Conservation (phyloP, 2,329 filamentous ascomycete genomes). For the Xylaria sp. region DNA sequence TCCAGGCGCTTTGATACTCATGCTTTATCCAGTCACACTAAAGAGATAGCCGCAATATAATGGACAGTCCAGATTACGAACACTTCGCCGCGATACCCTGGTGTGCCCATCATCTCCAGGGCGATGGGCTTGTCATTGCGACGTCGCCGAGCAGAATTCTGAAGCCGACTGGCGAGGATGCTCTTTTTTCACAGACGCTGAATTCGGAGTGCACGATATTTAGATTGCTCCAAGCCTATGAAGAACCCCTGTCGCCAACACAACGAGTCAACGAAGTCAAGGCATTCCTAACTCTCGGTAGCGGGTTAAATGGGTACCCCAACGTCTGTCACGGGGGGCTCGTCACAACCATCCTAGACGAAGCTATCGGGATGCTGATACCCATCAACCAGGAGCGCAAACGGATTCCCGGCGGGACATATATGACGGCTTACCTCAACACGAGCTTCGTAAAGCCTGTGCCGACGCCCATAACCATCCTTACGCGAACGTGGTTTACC, state of each 20-base stretch:
- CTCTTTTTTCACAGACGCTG: conserved; percentile 64
- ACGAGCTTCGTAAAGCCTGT: conserved; percentile 65
- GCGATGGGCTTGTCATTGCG: conserved; percentile 46
- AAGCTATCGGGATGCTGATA: conserved; percentile 64
- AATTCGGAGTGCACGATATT: conserved; percentile 61
- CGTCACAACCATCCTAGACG: conserved; percentile 67
- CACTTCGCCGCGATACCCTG: conserved; percentile 57
- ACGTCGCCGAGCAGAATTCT: conserved; percentile 47
- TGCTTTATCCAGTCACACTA: neutral
- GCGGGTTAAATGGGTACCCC: conserved; percentile 65
- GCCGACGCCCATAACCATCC: conserved; percentile 58
- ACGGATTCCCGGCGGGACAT: conserved; percentile 38
- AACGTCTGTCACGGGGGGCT: conserved; percentile 68
- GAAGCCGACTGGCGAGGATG: conserved; percentile 59
- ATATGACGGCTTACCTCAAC: conserved; percentile 66
- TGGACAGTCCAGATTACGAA: conserved; percentile 34
- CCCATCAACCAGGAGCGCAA: conserved; percentile 52
- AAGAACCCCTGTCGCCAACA: conserved; percentile 45
- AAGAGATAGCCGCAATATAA: neutral
- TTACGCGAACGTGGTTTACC: conserved; percentile 58
- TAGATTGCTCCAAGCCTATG: conserved; percentile 57
- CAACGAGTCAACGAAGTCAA: conserved; percentile 49
- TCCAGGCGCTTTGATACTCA: neutral
- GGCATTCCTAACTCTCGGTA: conserved; percentile 57
- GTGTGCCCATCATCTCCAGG: conserved; percentile 58